A percentile compares a stretch with the other conserved stretches of the same genome.
Conservation (phyloP, 1,284 basidiomycete species). For the Quambalaria eucalypti region DNA sequence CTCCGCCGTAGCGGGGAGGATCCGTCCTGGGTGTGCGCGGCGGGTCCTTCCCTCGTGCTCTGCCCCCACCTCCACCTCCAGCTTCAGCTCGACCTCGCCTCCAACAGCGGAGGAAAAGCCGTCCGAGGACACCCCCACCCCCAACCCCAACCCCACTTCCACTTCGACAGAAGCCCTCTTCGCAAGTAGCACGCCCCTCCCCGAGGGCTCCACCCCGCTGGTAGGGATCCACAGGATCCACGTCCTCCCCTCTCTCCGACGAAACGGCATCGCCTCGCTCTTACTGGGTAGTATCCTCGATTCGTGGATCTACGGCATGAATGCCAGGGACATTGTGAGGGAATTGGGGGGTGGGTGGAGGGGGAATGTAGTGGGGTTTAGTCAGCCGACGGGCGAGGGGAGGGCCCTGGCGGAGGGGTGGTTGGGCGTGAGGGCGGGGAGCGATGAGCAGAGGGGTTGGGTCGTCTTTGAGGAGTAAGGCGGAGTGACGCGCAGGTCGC, state of each 20-base stretch:
- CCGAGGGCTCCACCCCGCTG: constrained; percentile 19
- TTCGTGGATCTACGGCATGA: constrained; percentile 30
- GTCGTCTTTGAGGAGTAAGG: not conserved
- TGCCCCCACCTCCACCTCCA: too few species aligned
- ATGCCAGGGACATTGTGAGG: constrained; percentile 4
- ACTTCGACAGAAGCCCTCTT: not conserved
- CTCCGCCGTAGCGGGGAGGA: constrained; percentile 19
- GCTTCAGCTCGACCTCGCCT: constrained; percentile 4
- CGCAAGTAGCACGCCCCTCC: constrained; percentile 9
- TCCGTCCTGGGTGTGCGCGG: constrained; percentile 16
- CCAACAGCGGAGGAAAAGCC: not conserved
- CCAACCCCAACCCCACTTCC: not conserved
- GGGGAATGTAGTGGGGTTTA: constrained; percentile 27
- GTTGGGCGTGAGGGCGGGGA: constrained; percentile 7
- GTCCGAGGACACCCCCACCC: constrained; percentile 12
- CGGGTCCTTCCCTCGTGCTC: too few species aligned
- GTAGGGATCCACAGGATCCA: constrained; percentile 33
- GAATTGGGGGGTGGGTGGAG: constrained; percentile 16
- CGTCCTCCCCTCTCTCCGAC: constrained; percentile 22
- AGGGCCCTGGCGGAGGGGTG: constrained; percentile 26
- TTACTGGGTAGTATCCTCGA: constrained; percentile 29
- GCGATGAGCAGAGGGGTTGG: not conserved
- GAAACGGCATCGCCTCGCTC: constrained; percentile 21
- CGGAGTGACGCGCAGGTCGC: not conserved
- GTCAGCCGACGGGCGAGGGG: constrained; percentile 37